phyloP scores from a whole-genome alignment of 768 basidiomycete species.

The Clitopilus hobsonii region DNA sequence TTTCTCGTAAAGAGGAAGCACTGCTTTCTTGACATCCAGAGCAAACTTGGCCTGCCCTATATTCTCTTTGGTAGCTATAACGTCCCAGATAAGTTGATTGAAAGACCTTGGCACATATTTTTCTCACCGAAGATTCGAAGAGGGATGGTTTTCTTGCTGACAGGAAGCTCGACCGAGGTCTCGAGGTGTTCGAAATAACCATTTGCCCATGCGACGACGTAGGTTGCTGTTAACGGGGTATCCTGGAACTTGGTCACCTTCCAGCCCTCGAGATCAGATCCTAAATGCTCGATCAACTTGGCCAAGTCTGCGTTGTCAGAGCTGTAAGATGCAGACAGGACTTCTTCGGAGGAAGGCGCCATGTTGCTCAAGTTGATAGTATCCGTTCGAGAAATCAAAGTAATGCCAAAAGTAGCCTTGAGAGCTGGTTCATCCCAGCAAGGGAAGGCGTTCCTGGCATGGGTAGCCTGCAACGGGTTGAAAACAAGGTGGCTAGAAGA shows the following conservation, averaged over 20 bases:
- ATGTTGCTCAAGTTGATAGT: slow-evolving; percentile 86
- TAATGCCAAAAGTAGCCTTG: slow-evolving; percentile 78
- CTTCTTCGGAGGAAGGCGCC: slow-evolving; percentile 62
- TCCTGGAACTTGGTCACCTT: slow-evolving; percentile 77
- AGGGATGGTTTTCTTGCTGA: slow-evolving; percentile 77
- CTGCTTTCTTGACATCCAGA: slow-evolving; percentile 78
- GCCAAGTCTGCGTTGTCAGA: slow-evolving; percentile 12
- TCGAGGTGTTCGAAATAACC: slow-evolving; percentile 73
- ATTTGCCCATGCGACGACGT: slow-evolving; percentile 86
- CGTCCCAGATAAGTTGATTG: not conserved
- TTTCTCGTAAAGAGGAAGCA: slow-evolving; percentile 84
- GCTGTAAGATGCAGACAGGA: slow-evolving; percentile 21
- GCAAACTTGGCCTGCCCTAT: slow-evolving; percentile 84
- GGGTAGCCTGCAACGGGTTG: slow-evolving; percentile 58
- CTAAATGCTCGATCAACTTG: slow-evolving; percentile 33
- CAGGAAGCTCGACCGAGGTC: slow-evolving; percentile 69
- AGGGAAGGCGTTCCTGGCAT: slow-evolving; percentile 77
- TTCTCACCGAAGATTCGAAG: slow-evolving; percentile 74
- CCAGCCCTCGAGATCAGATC: slow-evolving; percentile 49
- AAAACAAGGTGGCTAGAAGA: not conserved
- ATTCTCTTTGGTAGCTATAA: slow-evolving; percentile 69
- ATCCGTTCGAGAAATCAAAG: slow-evolving; percentile 69
- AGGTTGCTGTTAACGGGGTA: slow-evolving; percentile 84
- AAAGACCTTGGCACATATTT: not conserved
- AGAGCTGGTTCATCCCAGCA: slow-evolving; percentile 93